Conservation (phyloP, 495 filamentous ascomycete species). For the Lichina pygmaea region DNA sequence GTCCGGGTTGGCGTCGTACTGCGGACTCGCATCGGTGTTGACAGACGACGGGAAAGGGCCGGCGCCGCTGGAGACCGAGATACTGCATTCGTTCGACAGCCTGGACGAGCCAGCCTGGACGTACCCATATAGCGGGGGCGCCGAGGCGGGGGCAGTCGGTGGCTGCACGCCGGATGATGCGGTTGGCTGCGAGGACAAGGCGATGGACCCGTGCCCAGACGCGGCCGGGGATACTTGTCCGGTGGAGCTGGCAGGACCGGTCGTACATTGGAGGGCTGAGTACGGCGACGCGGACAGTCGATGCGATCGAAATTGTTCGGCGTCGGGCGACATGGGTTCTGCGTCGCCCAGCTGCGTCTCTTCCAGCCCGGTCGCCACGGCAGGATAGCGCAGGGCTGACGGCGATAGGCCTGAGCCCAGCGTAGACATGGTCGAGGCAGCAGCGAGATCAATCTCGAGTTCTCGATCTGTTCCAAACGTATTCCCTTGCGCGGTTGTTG, state of each 20-base stretch:
- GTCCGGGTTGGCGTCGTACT: neutral
- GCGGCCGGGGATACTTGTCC: neutral
- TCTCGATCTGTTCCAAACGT: no score
- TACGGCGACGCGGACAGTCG: neutral
- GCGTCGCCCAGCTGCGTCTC: neutral
- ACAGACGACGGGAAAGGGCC: neutral
- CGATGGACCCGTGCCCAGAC: neutral
- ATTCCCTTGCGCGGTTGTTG: no score
- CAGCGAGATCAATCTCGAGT: no score
- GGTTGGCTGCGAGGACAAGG: neutral
- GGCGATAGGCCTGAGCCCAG: no score
- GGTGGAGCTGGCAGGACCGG: no score
- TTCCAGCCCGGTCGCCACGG: neutral
- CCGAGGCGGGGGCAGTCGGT: neutral
- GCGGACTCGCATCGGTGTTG: neutral
- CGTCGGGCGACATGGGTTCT: neutral
- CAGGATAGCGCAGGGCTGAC: no score
- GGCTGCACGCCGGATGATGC: neutral
- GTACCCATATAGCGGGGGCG: neutral
- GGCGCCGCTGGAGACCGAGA: neutral
- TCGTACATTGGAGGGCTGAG: neutral
- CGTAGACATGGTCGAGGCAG: no score
- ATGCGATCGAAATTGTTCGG: neutral
- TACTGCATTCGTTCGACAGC: no score
- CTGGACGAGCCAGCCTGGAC: no score